Evolutionary conservation across 495 filamentous ascomycete species (phyloP).

Genomic region (Xylaria venustula): DNA sequence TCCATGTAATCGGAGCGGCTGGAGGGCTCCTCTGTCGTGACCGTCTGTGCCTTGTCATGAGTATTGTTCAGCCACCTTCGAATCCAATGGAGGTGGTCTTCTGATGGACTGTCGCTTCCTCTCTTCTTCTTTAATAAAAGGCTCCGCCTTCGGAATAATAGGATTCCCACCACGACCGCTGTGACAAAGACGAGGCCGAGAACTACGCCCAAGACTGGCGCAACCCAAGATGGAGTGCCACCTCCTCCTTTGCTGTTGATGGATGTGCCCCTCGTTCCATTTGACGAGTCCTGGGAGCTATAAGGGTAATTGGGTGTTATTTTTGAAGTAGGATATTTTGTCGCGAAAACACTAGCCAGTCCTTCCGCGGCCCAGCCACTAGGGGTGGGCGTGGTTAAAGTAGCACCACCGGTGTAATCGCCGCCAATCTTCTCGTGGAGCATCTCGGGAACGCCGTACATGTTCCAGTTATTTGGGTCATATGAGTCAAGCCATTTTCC

Average conservation of each 20-base stretch:
- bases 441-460: conserved; percentile 62
- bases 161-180: conserved; percentile 47
- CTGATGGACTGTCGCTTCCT: conserved; percentile 42
- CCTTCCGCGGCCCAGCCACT: conserved; percentile 49
- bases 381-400: conserved; percentile 43
- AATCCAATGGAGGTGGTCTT: conserved; percentile 40
- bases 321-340: conserved; percentile 55
- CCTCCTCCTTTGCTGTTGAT: conserved; percentile 12
- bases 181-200: conserved; percentile 60
- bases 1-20: conserved; percentile 29
- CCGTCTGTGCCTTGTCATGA: conserved; percentile 45
- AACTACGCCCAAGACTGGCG: conserved; percentile 65
- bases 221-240: conserved; percentile 58
- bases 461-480: conserved; percentile 53
- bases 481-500: conserved; percentile 58
- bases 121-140: conserved; percentile 30
- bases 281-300: conserved; percentile 22
- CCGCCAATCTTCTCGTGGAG: conserved; percentile 62
- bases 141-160: conserved; percentile 56
- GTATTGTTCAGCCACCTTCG: conserved; percentile 42
- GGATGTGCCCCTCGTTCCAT: conserved; percentile 32
- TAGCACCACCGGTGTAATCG: conserved; percentile 59
- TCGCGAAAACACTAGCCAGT: conserved; percentile 53
- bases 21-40: conserved; percentile 45
- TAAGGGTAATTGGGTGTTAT: conserved; percentile 64